phyloP scores from a whole-genome alignment of 2,329 filamentous ascomycete species.

The Paraconiothyrium sp. region DNA sequence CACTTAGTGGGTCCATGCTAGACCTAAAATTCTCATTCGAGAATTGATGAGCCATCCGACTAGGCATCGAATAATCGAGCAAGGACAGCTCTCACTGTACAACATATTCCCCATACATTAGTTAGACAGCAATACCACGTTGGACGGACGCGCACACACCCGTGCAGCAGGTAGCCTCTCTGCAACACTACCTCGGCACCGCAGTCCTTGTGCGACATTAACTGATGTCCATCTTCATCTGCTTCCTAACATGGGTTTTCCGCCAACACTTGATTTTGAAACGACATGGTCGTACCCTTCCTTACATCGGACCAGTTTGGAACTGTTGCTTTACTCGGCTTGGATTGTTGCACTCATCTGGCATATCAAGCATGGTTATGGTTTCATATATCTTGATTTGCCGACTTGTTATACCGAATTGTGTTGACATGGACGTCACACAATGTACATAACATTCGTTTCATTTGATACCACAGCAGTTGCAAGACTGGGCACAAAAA shows the following conservation, averaged over 20 bases:
- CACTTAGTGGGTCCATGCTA: too few species aligned
- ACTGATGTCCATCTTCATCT: too few species aligned
- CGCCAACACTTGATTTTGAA: neutral
- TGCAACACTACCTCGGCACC: too few species aligned
- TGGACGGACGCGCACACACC: neutral
- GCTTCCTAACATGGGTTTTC: neutral
- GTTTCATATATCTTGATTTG: neutral
- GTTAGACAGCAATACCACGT: neutral
- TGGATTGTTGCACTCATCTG: neutral
- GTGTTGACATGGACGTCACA: neutral
- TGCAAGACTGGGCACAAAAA: neutral
- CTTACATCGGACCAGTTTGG: neutral
- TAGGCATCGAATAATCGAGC: too few species aligned
- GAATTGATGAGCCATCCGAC: too few species aligned
- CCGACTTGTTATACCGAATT: neutral
- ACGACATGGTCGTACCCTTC: neutral
- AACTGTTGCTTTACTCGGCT: neutral
- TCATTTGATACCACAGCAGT: neutral
- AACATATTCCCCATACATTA: neutral
- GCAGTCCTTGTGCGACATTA: too few species aligned
- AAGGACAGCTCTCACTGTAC: neutral
- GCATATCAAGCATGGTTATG: neutral
- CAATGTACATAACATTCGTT: neutral
- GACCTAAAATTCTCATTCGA: too few species aligned
- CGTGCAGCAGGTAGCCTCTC: too few species aligned